Evolutionary conservation across 148 eudicot species (phyloP).

Genomic region (Nyssa sinensis): DNA sequence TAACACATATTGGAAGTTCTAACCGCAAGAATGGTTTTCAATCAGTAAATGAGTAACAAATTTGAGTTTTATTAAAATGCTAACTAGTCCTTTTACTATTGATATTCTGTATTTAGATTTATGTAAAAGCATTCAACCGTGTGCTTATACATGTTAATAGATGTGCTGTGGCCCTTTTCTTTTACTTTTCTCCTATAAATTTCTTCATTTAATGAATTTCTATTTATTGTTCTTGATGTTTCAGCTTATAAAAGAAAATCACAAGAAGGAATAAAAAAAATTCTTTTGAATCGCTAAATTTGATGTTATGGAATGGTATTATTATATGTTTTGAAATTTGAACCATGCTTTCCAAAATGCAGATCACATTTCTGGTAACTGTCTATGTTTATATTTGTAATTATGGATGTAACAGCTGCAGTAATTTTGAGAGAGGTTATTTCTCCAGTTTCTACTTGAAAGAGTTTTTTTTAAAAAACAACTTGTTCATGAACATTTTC

Average conservation of each 20-base stretch:
- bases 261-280: too few species aligned
- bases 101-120: too few species aligned
- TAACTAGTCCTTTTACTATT: background rate
- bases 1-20: background rate
- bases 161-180: background rate
- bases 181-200: background rate
- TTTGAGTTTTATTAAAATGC: background rate
- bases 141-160: background rate
- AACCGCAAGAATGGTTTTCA: background rate
- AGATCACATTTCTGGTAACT: too few species aligned
- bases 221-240: too few species aligned
- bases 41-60: background rate
- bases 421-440: too few species aligned
- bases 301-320: too few species aligned
- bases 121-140: background rate
- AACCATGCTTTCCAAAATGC: too few species aligned
- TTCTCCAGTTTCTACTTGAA: background rate
- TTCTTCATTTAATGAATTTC: background rate
- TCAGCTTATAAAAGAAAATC: background rate
- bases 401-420: too few species aligned
- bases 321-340: too few species aligned
- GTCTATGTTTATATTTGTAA: too few species aligned
- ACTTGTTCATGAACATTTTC: background rate
- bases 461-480: too few species aligned
- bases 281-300: too few species aligned